Base-by-base conservation (phyloP, 306 rosid genomes). In the Biancaea sappan region DNA sequence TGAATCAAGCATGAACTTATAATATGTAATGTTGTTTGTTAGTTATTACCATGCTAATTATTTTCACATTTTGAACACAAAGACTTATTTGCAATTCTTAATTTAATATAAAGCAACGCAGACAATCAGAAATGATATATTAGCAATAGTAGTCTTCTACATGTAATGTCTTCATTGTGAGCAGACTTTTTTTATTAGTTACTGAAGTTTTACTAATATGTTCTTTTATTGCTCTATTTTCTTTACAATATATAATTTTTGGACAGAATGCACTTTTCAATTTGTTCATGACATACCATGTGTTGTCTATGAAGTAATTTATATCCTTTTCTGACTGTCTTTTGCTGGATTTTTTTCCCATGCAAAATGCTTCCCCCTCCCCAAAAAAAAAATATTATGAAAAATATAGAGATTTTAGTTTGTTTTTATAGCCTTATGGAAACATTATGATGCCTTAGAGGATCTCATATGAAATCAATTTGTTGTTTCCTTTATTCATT, bases 261-360 rank as follows among this genome's bases (percentile, higher is more conserved):
- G 12, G 24, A 52, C 12, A 47, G 75, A 61, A 37, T 37, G 11
- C 12, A 61, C 2, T 5, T 63, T 25, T 63, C 32, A 38, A 19
- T 48, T 18, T 50, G 25, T 32, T n/a, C 28, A 26, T 59, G 79
- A 13, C 57, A 12, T 63, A 69, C 28, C 69, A 32, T 57, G 9
- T 26, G 15, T 38, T 80, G 4, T 46, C 2, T 51, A 21, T 43
- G 25, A 44, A 31, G 32, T 64, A 25, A 44, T 70, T 56, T 56
- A 29, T 66, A 15, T 57, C 22, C 66, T 71, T 58, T 32, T 0
- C 8, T 15, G 46, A 12, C 75, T 40, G 38, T 71, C 5, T 72
- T 58, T 50, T 34, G 10, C 21, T 18, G 4, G 19, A 35, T 64
- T 37, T 22, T n/a, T 41, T 38, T 40, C 26, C 21, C 34, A 51